Percentiles rank a stretch among this genome's conserved stretches.
These are phyloP conservation scores for Blastobotrys parvus DNA, from an alignment of 805 yeast species.

Conservation along the genomic window DNA sequence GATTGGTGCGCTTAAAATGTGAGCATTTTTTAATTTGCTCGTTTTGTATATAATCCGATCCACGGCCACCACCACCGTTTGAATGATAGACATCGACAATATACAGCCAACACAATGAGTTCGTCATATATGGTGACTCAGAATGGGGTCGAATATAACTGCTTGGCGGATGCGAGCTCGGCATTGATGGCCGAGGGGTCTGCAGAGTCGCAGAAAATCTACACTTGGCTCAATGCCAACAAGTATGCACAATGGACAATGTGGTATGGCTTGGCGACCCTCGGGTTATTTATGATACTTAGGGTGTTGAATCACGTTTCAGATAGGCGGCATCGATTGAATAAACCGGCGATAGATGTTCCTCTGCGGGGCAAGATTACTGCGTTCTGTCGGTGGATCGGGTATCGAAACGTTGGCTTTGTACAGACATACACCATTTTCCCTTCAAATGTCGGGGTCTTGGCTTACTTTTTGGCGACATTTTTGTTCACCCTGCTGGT, in stretches of 20 bases:
- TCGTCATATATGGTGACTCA: not conserved
- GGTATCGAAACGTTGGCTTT: conserved; percentile 9
- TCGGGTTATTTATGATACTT: conserved; percentile 6
- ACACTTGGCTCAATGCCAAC: conserved; percentile 8
- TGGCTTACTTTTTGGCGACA: conserved; percentile 4
- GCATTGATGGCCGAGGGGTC: conserved; percentile 8
- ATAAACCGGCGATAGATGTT: not conserved
- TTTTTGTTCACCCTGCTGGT: conserved; percentile 6
- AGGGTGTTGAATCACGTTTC: conserved; percentile 3
- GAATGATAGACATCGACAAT: not conserved
- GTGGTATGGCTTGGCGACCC: conserved; percentile 9
- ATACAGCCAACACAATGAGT: not conserved
- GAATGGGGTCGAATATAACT: conserved; percentile 7
- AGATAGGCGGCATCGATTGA: conserved; percentile 3
- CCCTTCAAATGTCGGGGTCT: conserved; percentile 11
- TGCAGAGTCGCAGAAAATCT: conserved; percentile 5
- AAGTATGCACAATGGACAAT: conserved; percentile 12
- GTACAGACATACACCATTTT: conserved; percentile 1
- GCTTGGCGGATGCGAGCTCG: conserved; percentile 6
- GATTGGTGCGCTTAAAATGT: too few species aligned
- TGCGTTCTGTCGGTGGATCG: conserved; percentile 10
- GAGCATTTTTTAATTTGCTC: not conserved
- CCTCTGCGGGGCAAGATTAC: not conserved
- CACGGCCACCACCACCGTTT: not conserved
- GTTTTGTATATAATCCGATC: not conserved